These are phyloP conservation scores for Coelastrella sp. DNA, from an alignment of 139 green algal species.

Conservation along the genomic window DNA sequence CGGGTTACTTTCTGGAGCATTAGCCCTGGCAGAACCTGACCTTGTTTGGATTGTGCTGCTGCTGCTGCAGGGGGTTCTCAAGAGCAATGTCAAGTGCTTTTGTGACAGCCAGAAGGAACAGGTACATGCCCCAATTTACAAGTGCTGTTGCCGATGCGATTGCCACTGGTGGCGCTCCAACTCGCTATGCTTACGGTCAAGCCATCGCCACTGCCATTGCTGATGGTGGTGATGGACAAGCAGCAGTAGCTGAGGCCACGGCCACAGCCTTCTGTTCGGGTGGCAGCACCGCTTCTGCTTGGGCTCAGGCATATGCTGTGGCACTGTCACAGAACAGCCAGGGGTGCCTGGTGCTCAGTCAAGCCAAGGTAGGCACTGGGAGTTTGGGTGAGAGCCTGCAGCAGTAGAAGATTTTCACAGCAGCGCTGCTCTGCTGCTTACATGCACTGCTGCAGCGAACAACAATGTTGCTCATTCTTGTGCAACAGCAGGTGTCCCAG, in stretches of 20 bases:
- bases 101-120: background rate
- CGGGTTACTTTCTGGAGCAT: too few relatives aligned
- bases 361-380: conserved; percentile 1
- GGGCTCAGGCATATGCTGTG: conserved; percentile 42
- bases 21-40: too few relatives aligned
- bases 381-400: too few relatives aligned
- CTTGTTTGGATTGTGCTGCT: too few relatives aligned
- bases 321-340: conserved; percentile 10
- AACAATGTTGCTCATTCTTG: too few relatives aligned
- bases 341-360: conserved; percentile 42
- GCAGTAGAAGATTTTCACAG: too few relatives aligned
- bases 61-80: background rate
- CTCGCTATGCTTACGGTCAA: conserved; percentile 28
- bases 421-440: too few relatives aligned
- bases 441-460: too few relatives aligned
- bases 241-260: conserved; percentile 47
- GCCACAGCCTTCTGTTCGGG: conserved; percentile 43
- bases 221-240: conserved; percentile 31
- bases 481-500: too few relatives aligned
- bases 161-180: background rate
- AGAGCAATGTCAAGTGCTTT: conserved; percentile 2
- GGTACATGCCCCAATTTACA: conserved; percentile 7
- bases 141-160: conserved; percentile 37
- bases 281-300: conserved; percentile 11
- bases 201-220: conserved; percentile 42